Evolutionary conservation across 257 asterid species (phyloP).

Genomic region (Solanum piurae): DNA sequence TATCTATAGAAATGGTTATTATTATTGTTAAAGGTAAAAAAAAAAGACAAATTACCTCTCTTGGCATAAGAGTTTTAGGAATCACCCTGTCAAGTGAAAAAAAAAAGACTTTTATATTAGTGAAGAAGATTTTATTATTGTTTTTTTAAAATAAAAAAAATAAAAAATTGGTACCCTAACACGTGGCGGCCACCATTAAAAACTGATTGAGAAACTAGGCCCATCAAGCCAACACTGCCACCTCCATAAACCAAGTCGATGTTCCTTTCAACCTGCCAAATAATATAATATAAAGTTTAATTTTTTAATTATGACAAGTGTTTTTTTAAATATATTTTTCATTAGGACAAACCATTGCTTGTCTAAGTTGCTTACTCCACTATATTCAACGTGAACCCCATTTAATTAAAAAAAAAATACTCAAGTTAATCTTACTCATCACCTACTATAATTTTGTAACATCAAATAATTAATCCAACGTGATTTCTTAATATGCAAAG

Average conservation of each 20-base stretch:
- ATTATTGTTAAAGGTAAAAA: neutral
- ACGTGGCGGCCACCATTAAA: conserved; percentile 86
- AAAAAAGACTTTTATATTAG: neutral
- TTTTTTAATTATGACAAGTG: neutral
- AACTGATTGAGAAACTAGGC: conserved; percentile 65
- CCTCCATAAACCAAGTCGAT: conserved; percentile 85
- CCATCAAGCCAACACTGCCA: conserved; percentile 77
- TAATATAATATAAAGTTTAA: neutral
- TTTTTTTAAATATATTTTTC: neutral
- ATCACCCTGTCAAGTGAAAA: conserved; percentile 52
- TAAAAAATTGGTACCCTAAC: conserved; percentile 38
- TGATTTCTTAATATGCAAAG: neutral
- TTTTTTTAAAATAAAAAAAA: neutral
- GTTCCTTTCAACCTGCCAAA: conserved; percentile 73
- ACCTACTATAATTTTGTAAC: neutral
- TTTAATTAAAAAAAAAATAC: neutral
- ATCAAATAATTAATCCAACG: neutral
- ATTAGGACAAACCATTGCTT: conserved; percentile 1
- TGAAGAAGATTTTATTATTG: neutral
- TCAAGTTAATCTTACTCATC: conserved; percentile 19
- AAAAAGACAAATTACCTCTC: conserved; percentile 49
- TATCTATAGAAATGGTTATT: neutral
- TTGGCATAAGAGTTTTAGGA: conserved; percentile 86
- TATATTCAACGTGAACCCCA: conserved; percentile 5
- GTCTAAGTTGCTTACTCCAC: conserved; percentile 14